Percentiles rank a stretch among this genome's conserved stretches.
phyloP scores from a whole-genome alignment of 352 stramenopile genomes.

The Pythium rishiriense region DNA sequence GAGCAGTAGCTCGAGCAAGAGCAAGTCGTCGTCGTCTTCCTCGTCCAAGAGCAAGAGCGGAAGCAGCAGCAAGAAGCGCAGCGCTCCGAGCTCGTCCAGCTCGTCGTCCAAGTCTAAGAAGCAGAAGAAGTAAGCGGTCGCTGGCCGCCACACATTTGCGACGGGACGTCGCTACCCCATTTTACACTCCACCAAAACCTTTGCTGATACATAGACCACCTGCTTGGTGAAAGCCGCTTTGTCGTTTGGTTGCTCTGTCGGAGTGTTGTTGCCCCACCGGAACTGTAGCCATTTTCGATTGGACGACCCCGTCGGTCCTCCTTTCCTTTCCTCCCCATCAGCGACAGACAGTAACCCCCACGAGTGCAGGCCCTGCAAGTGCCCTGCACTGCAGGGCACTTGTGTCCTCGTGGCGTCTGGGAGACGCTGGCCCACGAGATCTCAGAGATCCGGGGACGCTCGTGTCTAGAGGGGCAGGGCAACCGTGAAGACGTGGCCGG shows the following conservation, averaged over 20 bases:
- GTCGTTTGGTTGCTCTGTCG: background rate
- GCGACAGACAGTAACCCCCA: no score
- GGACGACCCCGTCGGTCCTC: no score
- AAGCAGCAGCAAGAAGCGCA: constrained; percentile 67
- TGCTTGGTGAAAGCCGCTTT: background rate
- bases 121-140: constrained; percentile 50
- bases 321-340: no score
- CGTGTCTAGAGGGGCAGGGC: no score
- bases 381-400: no score
- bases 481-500: no score
- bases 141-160: background rate
- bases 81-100: constrained; percentile 35
- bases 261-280: background rate
- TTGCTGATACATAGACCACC: background rate
- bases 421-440: no score
- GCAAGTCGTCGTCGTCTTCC: constrained; percentile 29
- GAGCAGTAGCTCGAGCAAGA: constrained; percentile 56
- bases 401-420: no score
- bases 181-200: background rate
- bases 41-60: constrained; percentile 46
- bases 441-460: no score
- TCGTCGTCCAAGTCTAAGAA: constrained; percentile 73
- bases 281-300: background rate
- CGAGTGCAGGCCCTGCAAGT: no score
- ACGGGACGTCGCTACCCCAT: background rate